Conservation (phyloP, 2,329 filamentous ascomycete species). For the Beauveria sp. region DNA sequence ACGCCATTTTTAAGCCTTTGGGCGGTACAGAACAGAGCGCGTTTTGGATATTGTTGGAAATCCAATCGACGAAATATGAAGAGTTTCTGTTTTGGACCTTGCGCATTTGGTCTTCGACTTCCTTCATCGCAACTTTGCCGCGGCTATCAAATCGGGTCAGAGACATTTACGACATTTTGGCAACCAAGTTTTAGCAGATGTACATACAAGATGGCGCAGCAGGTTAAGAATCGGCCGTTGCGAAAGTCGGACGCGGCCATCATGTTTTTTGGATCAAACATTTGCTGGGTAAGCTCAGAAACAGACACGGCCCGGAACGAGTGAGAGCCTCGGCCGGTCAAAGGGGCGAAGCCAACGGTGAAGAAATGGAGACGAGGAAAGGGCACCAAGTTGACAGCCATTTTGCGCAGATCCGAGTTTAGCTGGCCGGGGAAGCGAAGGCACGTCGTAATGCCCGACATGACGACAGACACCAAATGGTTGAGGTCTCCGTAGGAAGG, state of each 20-base stretch:
- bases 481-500: constrained; percentile 98
- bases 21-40: constrained; percentile 98
- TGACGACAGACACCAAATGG: constrained; percentile 98
- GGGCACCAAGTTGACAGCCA: constrained; percentile 90
- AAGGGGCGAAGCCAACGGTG: constrained; percentile 99
- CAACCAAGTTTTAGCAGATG: background rate
- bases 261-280: constrained; percentile 99
- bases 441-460: constrained; percentile 98
- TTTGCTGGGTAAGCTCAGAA: constrained; percentile 97
- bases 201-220: constrained; percentile 83
- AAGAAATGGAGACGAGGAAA: constrained; percentile 99
- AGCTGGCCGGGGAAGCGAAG: constrained; percentile 99
- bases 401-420: constrained; percentile 98
- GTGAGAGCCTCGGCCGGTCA: constrained; percentile 77
- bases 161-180: constrained; percentile 27
- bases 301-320: constrained; percentile 97
- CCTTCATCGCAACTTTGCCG: constrained; percentile 99
- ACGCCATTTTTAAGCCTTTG: constrained; percentile 96
- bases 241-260: constrained; percentile 99
- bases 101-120: constrained; percentile 99
- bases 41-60: constrained; percentile 99
- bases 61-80: constrained; percentile 99
- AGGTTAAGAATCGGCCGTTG: constrained; percentile 98
- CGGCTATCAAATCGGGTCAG: constrained; percentile 47
- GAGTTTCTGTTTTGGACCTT: constrained; percentile 99